Conservation (phyloP, 2,329 filamentous ascomycete genomes). For the Chaetothyriales sp. region DNA sequence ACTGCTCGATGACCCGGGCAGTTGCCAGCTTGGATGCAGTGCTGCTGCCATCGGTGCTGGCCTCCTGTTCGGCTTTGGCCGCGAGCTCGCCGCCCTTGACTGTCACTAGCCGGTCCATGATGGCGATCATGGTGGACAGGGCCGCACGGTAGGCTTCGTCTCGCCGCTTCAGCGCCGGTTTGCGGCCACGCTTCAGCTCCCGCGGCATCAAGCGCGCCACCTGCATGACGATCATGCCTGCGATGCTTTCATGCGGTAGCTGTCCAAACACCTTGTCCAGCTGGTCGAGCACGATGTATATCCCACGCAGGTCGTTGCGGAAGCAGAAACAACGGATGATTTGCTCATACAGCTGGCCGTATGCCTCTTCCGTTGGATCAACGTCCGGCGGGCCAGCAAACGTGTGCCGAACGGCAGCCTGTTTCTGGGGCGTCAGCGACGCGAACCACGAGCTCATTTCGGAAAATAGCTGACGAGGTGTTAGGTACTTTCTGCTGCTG, state of each 20-base stretch:
- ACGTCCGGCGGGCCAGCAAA: background rate
- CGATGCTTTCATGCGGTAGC: slow-evolving; percentile 33
- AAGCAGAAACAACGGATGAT: slow-evolving; percentile 38
- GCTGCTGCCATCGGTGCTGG: slow-evolving; percentile 21
- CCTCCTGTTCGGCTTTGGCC: slow-evolving; percentile 13
- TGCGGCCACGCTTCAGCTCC: background rate
- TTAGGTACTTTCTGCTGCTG: slow-evolving; percentile 32
- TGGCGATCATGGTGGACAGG: slow-evolving; percentile 30
- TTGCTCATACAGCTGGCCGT: slow-evolving; percentile 31
- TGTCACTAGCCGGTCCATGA: slow-evolving; percentile 32
- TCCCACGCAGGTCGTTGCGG: slow-evolving; percentile 34
- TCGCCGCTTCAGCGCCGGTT: slow-evolving; percentile 1
- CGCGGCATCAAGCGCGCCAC: slow-evolving; percentile 29
- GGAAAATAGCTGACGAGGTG: slow-evolving; percentile 30
- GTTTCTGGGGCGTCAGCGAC: slow-evolving; percentile 20
- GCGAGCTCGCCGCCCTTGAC: slow-evolving; percentile 22
- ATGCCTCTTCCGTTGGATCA: background rate
- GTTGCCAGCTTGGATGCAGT: slow-evolving; percentile 16
- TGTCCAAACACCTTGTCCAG: slow-evolving; percentile 30
- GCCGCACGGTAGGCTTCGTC: slow-evolving; percentile 21
- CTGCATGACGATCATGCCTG: slow-evolving; percentile 34
- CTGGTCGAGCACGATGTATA: slow-evolving; percentile 34
- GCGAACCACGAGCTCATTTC: slow-evolving; percentile 35
- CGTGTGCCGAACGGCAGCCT: slow-evolving; percentile 9
- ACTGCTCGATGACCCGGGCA: slow-evolving; percentile 20